Evolutionary conservation across 2,329 filamentous ascomycete genomes (phyloP).

Genomic region (Xylaria sp.): DNA sequence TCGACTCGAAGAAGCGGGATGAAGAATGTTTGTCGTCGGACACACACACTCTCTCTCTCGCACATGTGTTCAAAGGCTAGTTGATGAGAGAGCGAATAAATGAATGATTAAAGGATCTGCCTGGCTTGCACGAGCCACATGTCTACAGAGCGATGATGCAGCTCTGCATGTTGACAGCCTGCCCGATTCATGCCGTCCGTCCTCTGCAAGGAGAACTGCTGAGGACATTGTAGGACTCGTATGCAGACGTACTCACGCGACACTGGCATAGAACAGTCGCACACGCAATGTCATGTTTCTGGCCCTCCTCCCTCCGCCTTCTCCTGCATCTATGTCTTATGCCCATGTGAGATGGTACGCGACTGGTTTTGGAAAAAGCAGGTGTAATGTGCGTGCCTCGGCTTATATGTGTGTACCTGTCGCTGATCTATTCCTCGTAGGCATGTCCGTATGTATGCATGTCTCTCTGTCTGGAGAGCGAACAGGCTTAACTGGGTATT

Average conservation of each 20-base stretch:
- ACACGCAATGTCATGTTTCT: constrained; percentile 1
- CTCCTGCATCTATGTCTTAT: constrained; percentile 27
- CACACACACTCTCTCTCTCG: not conserved
- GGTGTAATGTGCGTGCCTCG: not conserved
- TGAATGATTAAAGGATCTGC: not conserved
- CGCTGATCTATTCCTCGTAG: constrained; percentile 7
- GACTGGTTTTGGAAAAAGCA: constrained; percentile 14
- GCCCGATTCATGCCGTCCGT: constrained; percentile 16
- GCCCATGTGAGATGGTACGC: constrained; percentile 35
- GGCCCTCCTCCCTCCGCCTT: constrained; percentile 1
- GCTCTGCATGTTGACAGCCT: constrained; percentile 28
- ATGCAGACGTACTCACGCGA: constrained; percentile 12
- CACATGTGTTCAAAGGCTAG: not conserved
- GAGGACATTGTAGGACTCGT: not conserved
- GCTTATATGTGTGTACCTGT: not conserved
- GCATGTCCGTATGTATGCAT: not conserved
- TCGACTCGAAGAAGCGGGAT: not conserved
- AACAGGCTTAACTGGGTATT: not conserved
- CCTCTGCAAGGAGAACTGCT: constrained; percentile 30
- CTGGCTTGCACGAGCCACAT: constrained; percentile 11
- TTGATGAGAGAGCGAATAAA: not conserved
- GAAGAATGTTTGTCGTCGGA: constrained; percentile 20
- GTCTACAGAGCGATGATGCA: constrained; percentile 10
- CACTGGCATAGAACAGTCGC: constrained; percentile 4
- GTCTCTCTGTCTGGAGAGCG: constrained; percentile 14